Evolutionary conservation across 805 yeast species (phyloP), one percentile per base, ranked within the genome.

Genomic region (Yarrowia yakushimensis): DNA sequence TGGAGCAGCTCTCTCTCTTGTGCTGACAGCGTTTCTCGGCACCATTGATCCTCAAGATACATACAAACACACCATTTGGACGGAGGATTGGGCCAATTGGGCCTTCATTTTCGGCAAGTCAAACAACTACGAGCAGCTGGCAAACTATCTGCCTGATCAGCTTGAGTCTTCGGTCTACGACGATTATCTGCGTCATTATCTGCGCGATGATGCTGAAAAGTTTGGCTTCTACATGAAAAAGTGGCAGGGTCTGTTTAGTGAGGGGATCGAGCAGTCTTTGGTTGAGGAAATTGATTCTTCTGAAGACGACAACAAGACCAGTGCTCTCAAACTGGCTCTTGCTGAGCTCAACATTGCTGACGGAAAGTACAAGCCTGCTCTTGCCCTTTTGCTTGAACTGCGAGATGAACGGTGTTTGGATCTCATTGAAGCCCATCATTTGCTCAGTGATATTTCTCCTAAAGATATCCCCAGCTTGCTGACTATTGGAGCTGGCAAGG

Each of bases 31-130:
- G 71, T 34, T 42, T 62, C 27, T 42, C 33, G 62, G 25, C 7
- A 45, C 54, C 4, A 55, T 55, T n/a, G 48, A 39, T 5, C 48
- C 46, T 10, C 25, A 28, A 3, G 48, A 39, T 9, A 22, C 36
- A 1, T 55, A 55, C 37, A 55, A 55, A 18, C 48, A 39, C 23
- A 15, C 20, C 15, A 55, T 55, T 10, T 59, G 54, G 30, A 60
- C 36, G 15, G 66, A 73, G 5, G 79, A 84, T 63, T 91, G 97
- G 97, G 81, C 81, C 41, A 75, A 74, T 25, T 86, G 90, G 85
- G 72, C 86, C 3, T 72, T 74, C 65, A 79, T 77, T 13, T 87
- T 85, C 66, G 72, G 84, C 1, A 76, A 81, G 2, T 72, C 80
- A 1, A 78, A 75, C 2, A 81, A 84, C 57, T 72, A 79, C 9